Evolutionary conservation across 208 protist genomes (phyloP).

Genomic region (Trypanosoma boissoni): DNA sequence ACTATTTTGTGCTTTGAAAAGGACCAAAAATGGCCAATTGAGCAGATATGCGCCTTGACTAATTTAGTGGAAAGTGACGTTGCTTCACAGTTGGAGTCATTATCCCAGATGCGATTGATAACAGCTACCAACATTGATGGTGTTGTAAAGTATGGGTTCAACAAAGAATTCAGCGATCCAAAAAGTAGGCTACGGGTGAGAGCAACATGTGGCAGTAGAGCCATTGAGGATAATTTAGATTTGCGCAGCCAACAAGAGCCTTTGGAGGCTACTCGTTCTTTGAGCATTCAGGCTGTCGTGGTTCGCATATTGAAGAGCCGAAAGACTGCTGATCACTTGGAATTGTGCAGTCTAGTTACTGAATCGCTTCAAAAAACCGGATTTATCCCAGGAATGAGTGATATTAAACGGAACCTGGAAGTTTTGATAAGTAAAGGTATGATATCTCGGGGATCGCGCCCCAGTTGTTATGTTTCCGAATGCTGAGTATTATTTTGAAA

Average conservation of each 20-base stretch:
- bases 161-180: slow-evolving; percentile 20
- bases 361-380: slow-evolving; percentile 21
- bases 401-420: slow-evolving; percentile 67
- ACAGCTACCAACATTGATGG: background rate
- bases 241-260: background rate
- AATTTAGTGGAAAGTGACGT: slow-evolving; percentile 12
- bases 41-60: slow-evolving; percentile 16
- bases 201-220: slow-evolving; percentile 13
- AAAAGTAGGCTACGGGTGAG: slow-evolving; percentile 21
- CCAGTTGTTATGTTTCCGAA: slow-evolving; percentile 30
- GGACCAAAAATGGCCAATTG: slow-evolving; percentile 8
- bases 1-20: slow-evolving; percentile 42
- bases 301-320: slow-evolving; percentile 62
- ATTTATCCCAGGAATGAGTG: slow-evolving; percentile 34
- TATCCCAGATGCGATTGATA: slow-evolving; percentile 19
- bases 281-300: slow-evolving; percentile 61
- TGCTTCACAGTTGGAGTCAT: slow-evolving; percentile 18
- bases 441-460: slow-evolving; percentile 34
- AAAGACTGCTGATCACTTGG: slow-evolving; percentile 45
- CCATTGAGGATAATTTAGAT: slow-evolving; percentile 3
- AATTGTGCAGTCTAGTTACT: slow-evolving; percentile 41
- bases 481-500: background rate
- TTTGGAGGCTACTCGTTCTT: slow-evolving; percentile 29
- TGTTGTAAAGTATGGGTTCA: slow-evolving; percentile 17
- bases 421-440: slow-evolving; percentile 68